Evolutionary conservation across 73 alveolate genomes (phyloP).

Genomic region (Paramecium primaurelia): DNA sequence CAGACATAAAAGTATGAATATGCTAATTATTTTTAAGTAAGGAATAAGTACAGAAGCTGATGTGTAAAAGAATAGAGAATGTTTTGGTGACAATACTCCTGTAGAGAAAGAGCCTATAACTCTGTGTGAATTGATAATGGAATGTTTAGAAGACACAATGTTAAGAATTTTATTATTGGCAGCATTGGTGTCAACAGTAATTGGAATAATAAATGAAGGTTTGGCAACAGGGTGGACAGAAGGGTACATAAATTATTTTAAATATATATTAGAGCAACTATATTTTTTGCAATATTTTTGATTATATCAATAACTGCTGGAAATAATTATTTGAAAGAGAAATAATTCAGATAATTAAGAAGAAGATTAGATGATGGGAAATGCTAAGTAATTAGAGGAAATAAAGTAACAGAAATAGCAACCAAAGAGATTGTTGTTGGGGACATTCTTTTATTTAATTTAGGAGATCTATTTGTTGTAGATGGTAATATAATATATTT

Average conservation of each 20-base stretch:
- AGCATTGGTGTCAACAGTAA: slow-evolving; percentile 90
- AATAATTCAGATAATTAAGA: slow-evolving; percentile 77
- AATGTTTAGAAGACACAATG: slow-evolving; percentile 93
- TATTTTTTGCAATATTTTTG: slow-evolving; percentile 84
- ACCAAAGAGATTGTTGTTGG: slow-evolving; percentile 85
- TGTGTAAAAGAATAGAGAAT: background rate
- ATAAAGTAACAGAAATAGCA: slow-evolving; percentile 69
- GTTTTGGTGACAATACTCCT: slow-evolving; percentile 36
- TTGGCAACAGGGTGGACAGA: slow-evolving; percentile 87
- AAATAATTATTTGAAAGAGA: slow-evolving; percentile 85
- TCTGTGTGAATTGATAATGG: slow-evolving; percentile 64
- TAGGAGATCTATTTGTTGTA: slow-evolving; percentile 89
- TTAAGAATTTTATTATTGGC: slow-evolving; percentile 88
- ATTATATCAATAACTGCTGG: slow-evolving; percentile 91
- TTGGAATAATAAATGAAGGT: slow-evolving; percentile 91
- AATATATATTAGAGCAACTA: slow-evolving; percentile 80
- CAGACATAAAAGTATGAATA: slow-evolving; percentile 31
- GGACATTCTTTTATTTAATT: slow-evolving; percentile 75
- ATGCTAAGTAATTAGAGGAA: slow-evolving; percentile 78
- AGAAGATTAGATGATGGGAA: slow-evolving; percentile 74
- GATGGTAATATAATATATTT: slow-evolving; percentile 74
- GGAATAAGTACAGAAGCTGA: slow-evolving; percentile 43
- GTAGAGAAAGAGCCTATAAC: slow-evolving; percentile 27
- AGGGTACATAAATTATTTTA: slow-evolving; percentile 53
- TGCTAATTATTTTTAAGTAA: background rate